These are phyloP conservation scores for Vitis labrusca DNA, from an alignment of 164 flowering plant genomes.

Conservation along the genomic window DNA sequence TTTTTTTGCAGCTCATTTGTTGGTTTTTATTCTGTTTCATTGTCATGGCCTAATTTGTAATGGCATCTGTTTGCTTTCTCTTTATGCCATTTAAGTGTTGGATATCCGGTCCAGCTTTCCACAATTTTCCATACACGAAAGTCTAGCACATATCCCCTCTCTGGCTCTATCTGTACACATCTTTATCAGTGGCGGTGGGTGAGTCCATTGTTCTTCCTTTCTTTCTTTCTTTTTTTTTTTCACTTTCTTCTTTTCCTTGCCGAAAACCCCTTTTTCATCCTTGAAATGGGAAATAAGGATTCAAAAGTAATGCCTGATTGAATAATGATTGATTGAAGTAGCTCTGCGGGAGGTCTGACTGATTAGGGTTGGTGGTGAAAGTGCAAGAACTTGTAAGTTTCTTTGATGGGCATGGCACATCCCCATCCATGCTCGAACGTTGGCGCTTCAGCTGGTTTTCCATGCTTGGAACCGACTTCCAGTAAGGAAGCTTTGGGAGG, in stretches of 20 bases:
- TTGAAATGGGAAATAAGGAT: constrained; percentile 24
- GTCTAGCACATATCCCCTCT: not conserved
- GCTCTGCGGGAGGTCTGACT: constrained; percentile 10
- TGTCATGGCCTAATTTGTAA: too few species aligned
- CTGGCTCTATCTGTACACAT: constrained; percentile 6
- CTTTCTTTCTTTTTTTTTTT: not conserved
- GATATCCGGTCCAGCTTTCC: too few species aligned
- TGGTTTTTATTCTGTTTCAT: too few species aligned
- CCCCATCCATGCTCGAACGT: constrained; percentile 11
- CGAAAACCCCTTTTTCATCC: constrained; percentile 3
- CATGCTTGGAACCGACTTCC: constrained; percentile 7
- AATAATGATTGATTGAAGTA: constrained; percentile 20
- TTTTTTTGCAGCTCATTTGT: too few species aligned
- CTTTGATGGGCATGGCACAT: constrained; percentile 13
- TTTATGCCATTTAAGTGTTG: too few species aligned
- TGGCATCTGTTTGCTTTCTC: too few species aligned
- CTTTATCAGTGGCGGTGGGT: not conserved
- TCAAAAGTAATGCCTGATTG: constrained; percentile 21
- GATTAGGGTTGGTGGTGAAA: constrained; percentile 11
- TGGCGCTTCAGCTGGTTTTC: constrained; percentile 19
- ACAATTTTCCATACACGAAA: not conserved
- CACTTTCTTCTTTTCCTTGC: not conserved
- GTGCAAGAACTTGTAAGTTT: constrained; percentile 18
- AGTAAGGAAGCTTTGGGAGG: constrained; percentile 15
- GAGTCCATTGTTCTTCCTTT: not conserved